Conservation (phyloP, 2,329 filamentous ascomycete genomes). For the Cercospora beticola region DNA sequence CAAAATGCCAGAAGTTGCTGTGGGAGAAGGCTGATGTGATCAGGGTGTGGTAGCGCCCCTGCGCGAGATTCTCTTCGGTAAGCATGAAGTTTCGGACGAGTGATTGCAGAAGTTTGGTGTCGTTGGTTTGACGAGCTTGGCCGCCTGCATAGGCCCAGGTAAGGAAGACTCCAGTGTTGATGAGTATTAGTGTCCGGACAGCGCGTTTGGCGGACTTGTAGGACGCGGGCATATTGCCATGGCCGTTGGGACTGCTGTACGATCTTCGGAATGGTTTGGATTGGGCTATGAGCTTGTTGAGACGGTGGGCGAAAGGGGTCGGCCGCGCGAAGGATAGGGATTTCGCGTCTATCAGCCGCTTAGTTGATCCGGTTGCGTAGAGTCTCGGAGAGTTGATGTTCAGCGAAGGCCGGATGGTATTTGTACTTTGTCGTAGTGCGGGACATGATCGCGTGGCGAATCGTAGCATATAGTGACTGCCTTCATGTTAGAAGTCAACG, state of each 20-base stretch:
- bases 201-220: slow-evolving; percentile 20
- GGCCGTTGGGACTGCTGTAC: neutral
- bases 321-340: neutral
- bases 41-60: slow-evolving; percentile 40
- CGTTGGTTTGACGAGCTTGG: slow-evolving; percentile 9
- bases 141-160: slow-evolving; percentile 38
- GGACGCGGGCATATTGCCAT: neutral
- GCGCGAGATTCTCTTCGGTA: slow-evolving; percentile 31
- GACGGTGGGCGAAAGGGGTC: neutral
- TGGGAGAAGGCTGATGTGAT: slow-evolving; percentile 47
- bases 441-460: neutral
- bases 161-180: slow-evolving; percentile 44
- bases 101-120: slow-evolving; percentile 22
- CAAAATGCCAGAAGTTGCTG: slow-evolving; percentile 37
- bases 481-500: neutral
- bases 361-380: neutral
- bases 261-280: neutral
- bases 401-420: neutral
- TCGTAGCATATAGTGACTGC: neutral
- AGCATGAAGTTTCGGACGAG: slow-evolving; percentile 38
- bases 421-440: neutral
- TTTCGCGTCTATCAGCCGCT: neutral
- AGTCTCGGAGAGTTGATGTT: neutral
- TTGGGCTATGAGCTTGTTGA: neutral
- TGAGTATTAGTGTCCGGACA: slow-evolving; percentile 41